Conservation (phyloP, 106 monocot species). For the Phalaenopsis equestris region DNA sequence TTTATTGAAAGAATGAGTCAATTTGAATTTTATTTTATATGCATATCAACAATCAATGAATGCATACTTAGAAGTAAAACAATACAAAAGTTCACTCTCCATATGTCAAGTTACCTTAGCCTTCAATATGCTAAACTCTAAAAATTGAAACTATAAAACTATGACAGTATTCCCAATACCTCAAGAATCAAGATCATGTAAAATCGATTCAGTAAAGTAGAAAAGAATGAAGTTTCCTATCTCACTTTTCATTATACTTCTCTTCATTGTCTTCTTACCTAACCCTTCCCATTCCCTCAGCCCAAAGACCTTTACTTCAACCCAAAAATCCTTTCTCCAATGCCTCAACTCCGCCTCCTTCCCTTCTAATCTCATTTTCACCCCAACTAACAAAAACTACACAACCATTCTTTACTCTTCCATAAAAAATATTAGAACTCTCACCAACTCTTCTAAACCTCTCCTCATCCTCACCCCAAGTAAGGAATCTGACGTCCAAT, state of each 20-base stretch:
- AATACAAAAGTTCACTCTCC: no score
- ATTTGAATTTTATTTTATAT: no score
- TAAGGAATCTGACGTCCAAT: slow-evolving; percentile 26
- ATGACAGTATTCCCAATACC: no score
- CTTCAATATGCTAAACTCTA: no score
- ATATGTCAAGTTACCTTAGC: no score
- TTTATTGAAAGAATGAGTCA: no score
- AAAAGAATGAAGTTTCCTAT: background rate
- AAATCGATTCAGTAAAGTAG: no score
- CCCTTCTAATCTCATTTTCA: slow-evolving; percentile 7
- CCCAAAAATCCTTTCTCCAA: slow-evolving; percentile 6
- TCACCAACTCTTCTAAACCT: slow-evolving; percentile 10
- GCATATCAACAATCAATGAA: no score
- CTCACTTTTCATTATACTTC: background rate
- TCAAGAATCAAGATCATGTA: no score
- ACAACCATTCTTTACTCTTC: slow-evolving; percentile 3
- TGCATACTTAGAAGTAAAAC: no score
- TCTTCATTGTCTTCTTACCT: background rate
- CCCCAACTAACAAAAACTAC: slow-evolving; percentile 12
- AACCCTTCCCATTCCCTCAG: background rate
- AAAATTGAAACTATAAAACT: no score
- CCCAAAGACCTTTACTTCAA: background rate
- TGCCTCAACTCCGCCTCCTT: no score
- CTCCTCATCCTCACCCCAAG: slow-evolving; percentile 22
- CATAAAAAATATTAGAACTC: slow-evolving; percentile 16